Percentiles rank a stretch among this genome's conserved stretches.
These are phyloP conservation scores for Groenewaldozyma auringiensis DNA, from an alignment of 1,139 yeast species.

Conservation along the genomic window DNA sequence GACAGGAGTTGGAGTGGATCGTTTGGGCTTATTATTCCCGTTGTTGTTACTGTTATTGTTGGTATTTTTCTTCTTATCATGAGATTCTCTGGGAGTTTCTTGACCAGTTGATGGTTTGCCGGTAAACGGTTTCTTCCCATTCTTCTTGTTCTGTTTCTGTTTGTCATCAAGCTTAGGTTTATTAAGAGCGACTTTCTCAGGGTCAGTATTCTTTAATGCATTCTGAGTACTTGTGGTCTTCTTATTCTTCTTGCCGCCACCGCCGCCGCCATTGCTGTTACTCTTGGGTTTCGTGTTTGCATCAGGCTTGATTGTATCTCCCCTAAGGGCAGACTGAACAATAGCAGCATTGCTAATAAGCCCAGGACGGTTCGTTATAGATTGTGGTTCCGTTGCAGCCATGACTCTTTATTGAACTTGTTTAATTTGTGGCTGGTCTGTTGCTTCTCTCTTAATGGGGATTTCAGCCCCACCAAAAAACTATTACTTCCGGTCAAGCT, in stretches of 20 bases:
- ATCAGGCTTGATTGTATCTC: conserved; percentile 8
- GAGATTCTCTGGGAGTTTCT: not conserved
- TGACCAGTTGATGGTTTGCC: not conserved
- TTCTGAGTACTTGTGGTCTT: conserved; percentile 3
- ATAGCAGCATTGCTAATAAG: conserved; percentile 26
- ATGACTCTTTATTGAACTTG: too few species aligned
- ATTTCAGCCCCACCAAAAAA: too few species aligned
- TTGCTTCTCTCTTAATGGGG: too few species aligned
- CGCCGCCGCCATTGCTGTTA: conserved; percentile 4
- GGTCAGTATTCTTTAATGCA: not conserved
- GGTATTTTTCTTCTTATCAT: not conserved
- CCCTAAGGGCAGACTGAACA: conserved; percentile 23
- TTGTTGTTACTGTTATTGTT: not conserved
- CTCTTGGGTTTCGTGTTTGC: conserved; percentile 6
- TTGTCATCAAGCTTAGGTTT: not conserved
- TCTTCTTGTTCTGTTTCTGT: not conserved
- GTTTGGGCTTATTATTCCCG: not conserved
- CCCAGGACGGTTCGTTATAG: conserved; percentile 9
- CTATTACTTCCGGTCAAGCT: too few species aligned
- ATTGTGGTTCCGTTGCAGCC: not conserved
- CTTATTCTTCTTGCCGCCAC: conserved; percentile 3
- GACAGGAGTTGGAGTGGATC: not conserved
- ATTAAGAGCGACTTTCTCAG: not conserved
- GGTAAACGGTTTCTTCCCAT: not conserved
- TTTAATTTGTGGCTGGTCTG: too few species aligned